A percentile compares a stretch with the other conserved stretches of the same genome.
phyloP scores from a whole-genome alignment of 148 eudicot genomes.

The Cornus kousa region DNA sequence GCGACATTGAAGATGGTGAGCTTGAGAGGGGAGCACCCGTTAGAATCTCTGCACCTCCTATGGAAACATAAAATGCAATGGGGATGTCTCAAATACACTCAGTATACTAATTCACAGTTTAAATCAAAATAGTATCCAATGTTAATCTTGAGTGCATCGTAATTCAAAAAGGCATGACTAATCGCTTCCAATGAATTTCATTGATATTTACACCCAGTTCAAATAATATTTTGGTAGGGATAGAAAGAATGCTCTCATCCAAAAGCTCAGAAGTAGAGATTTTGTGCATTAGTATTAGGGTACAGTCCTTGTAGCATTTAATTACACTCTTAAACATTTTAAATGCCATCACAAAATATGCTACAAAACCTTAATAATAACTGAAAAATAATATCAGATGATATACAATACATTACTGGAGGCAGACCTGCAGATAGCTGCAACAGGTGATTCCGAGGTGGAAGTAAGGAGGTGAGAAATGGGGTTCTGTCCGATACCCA shows the following conservation, averaged over 20 bases:
- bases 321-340: not conserved
- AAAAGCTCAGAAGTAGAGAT: not conserved
- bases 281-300: not conserved
- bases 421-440: slow-evolving; percentile 53
- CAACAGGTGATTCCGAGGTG: slow-evolving; percentile 33
- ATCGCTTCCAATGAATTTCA: not conserved
- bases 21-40: slow-evolving; percentile 14
- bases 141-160: not conserved
- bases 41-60: slow-evolving; percentile 15
- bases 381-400: slow-evolving; percentile 1
- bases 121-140: not conserved
- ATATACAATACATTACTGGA: slow-evolving; percentile 1
- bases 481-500: slow-evolving; percentile 67
- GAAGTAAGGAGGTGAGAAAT: slow-evolving; percentile 41
- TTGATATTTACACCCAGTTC: not conserved
- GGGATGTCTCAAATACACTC: not conserved
- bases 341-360: not conserved
- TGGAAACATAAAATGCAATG: not conserved
- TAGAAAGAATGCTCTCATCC: not conserved
- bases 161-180: not conserved
- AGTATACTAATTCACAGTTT: not conserved
- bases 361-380: not conserved
- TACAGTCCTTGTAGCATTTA: not conserved
- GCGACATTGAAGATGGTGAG: slow-evolving; percentile 6
- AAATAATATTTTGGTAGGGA: not conserved